phyloP scores from a whole-genome alignment of 306 rosid species.

The Cicer chorassanicum region DNA sequence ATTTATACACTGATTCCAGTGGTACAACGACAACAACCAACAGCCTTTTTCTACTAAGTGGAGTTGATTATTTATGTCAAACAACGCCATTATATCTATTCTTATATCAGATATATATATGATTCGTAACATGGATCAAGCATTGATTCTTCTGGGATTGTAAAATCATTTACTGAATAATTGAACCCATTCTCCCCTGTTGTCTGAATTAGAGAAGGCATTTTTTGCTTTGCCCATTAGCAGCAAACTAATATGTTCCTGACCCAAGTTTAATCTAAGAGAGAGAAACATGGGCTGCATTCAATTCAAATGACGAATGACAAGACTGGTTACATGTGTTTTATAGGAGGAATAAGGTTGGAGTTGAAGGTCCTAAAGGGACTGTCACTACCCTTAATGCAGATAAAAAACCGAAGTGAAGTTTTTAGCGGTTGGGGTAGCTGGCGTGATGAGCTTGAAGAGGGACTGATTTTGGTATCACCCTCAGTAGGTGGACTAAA shows the following conservation, averaged over 20 bases:
- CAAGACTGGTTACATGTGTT: not conserved
- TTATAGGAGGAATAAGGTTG: not conserved
- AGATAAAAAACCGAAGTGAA: constrained; percentile 1
- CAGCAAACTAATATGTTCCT: not conserved
- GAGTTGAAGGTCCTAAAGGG: not conserved
- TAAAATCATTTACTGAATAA: not conserved
- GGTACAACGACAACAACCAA: not conserved
- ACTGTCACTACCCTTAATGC: not conserved
- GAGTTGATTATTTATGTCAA: not conserved
- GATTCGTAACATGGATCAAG: not conserved
- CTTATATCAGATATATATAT: not conserved
- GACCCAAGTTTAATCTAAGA: not conserved
- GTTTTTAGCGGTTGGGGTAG: not conserved
- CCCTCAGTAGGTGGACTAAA: constrained; percentile 16
- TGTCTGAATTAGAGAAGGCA: constrained; percentile 2
- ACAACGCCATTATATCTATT: not conserved
- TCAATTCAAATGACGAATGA: not conserved
- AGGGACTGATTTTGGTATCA: constrained; percentile 8
- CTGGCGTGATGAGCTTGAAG: not conserved
- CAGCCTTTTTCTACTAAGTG: not conserved
- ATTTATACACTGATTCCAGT: not conserved
- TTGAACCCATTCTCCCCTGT: constrained; percentile 9
- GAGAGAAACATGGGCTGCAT: not conserved
- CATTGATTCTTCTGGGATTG: not conserved
- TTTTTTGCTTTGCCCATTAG: not conserved